Evolutionary conservation across 306 rosid genomes (phyloP), one percentile per base, ranked within the genome.

Genomic region (Prosopis cineraria): DNA sequence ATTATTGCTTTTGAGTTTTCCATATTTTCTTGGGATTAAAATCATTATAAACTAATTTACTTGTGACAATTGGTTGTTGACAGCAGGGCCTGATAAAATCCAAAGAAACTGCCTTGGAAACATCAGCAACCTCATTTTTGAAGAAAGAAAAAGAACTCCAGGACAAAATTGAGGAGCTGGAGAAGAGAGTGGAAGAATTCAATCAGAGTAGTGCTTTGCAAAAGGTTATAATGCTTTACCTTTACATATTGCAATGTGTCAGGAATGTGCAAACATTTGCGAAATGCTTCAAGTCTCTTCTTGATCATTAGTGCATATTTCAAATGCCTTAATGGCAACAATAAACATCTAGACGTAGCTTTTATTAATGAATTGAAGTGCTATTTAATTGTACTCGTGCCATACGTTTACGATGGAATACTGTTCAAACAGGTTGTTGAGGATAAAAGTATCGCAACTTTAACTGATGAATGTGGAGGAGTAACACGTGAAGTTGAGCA

Each of bases 101-200:
- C 47, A 93, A 86, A 81, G 99, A 90, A 90, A 83, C 79, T 74
- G 86, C 90, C 58, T 72, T 96, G 85, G 94, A 91, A 85, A 81
- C 58, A 43, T 88, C 93, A 55, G 67, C 94, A 50, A 63, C 86
- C 80, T 83, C 90, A 53, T 89, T 87, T 81, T 75, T 80, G 78
- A 93, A 87, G 73, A 91, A 89, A 90, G 94, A 89, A 80, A 87
- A 77, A 78, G 92, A 87, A 78, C 89, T 93, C 72, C 93, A 84
- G 81, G 85, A 80, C 80, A 86, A 84, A 89, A 85, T 91, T 24
- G 89, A 84, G 71, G 92, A 91, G 82, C 79, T 93, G 74, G 96
- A 89, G 70, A 74, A 76, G 81, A 89, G 70, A 78, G 79, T 84
- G 76, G 92, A 86, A 83, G 93, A 87, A 78, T 86, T 88, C 75